phyloP scores from a whole-genome alignment of 768 basidiomycete species.

The Dioszegia crocea region DNA sequence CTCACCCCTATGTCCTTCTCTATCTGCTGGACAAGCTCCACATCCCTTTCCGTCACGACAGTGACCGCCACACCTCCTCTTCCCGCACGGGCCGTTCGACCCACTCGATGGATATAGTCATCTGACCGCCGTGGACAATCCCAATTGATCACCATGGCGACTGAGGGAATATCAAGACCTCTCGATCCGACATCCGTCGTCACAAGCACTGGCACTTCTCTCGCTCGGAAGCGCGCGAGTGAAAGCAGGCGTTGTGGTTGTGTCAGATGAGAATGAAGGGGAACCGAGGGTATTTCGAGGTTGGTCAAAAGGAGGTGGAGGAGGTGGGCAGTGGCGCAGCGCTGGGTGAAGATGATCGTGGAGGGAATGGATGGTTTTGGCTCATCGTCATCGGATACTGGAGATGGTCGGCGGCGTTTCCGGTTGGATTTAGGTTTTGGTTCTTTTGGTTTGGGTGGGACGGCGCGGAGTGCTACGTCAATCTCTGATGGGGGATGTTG shows the following conservation, averaged over 20 bases:
- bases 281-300: constrained; percentile 74
- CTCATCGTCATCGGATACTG: constrained; percentile 55
- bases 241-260: constrained; percentile 83
- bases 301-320: constrained; percentile 68
- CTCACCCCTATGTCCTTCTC: constrained; percentile 86
- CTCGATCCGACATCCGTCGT: constrained; percentile 94
- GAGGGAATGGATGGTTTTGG: constrained; percentile 67
- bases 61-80: constrained; percentile 84
- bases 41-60: constrained; percentile 90
- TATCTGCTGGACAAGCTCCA: constrained; percentile 72
- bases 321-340: constrained; percentile 85
- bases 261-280: constrained; percentile 87
- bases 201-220: constrained; percentile 81
- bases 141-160: constrained; percentile 96
- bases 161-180: constrained; percentile 92
- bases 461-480: constrained; percentile 58
- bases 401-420: constrained; percentile 39
- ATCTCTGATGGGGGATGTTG: constrained; percentile 82
- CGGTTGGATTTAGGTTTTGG: constrained; percentile 12
- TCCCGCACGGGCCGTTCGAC: constrained; percentile 85
- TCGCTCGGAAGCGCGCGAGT: constrained; percentile 78
- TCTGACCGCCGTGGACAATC: constrained; percentile 78
- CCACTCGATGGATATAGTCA: constrained; percentile 95
- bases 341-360: constrained; percentile 85
- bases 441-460: constrained; percentile 4